Percentiles rank a stretch among this genome's conserved stretches.
These are phyloP conservation scores for Aureobasidium sp. DNA, from an alignment of 2,329 filamentous ascomycete genomes.

Conservation along the genomic window DNA sequence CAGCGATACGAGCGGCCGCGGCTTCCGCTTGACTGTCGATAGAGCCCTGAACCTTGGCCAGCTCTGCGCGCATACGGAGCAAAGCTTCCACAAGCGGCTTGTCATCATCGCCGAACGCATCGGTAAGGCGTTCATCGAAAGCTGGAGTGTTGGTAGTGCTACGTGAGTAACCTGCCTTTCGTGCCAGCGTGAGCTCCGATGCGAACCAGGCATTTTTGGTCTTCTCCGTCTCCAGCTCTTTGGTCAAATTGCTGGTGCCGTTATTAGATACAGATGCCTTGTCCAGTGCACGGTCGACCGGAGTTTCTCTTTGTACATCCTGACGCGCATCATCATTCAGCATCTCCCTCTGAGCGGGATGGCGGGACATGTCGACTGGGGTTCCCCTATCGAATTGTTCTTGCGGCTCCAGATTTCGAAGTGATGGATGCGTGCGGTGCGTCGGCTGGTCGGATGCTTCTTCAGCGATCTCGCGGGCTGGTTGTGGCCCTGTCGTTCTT, in stretches of 20 bases:
- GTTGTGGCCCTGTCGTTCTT: background rate
- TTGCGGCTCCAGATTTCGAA: background rate
- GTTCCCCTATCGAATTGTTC: background rate
- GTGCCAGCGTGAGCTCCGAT: conserved; percentile 84
- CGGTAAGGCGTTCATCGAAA: conserved; percentile 65
- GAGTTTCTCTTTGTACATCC: conserved; percentile 1
- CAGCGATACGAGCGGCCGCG: conserved; percentile 82
- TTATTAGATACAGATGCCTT: conserved; percentile 53
- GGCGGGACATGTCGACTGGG: background rate
- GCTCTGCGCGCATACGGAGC: conserved; percentile 79
- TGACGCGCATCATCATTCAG: background rate
- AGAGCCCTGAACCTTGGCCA: conserved; percentile 80
- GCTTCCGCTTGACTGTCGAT: conserved; percentile 81
- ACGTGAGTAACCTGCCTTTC: conserved; percentile 77
- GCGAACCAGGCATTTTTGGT: conserved; percentile 95
- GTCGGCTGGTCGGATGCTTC: background rate
- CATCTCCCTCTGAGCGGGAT: background rate
- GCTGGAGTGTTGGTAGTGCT: conserved; percentile 53
- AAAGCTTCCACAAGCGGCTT: conserved; percentile 86
- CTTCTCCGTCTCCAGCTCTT: conserved; percentile 77
- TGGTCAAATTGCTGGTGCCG: conserved; percentile 65
- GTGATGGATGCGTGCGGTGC: background rate
- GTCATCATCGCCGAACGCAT: conserved; percentile 85
- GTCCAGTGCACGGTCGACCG: conserved; percentile 40
- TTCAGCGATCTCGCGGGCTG: background rate